Percentiles rank a stretch among this genome's conserved stretches.
phyloP scores from a whole-genome alignment of 192 early-diverging fungal species.

The Coemansia sp. region DNA sequence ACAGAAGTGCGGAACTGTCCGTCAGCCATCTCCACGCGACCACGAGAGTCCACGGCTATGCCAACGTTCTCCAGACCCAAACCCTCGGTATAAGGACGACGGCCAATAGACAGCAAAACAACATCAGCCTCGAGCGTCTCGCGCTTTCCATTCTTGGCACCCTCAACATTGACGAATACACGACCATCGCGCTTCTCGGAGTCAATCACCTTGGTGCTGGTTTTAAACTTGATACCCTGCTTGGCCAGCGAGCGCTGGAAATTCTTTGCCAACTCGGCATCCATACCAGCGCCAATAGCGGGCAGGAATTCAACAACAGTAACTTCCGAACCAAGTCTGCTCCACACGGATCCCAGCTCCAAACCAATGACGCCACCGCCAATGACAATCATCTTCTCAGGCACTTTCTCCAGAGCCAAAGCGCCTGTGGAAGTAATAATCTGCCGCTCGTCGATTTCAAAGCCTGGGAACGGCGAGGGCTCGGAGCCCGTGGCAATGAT shows the following conservation, averaged over 20 bases:
- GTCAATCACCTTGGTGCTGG: constrained; percentile 91
- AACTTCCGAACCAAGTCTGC: constrained; percentile 89
- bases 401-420: constrained; percentile 87
- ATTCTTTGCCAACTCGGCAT: constrained; percentile 85
- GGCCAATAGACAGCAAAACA: constrained; percentile 90
- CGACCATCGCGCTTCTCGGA: constrained; percentile 83
- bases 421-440: constrained; percentile 99
- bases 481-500: constrained; percentile 99
- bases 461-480: constrained; percentile 87
- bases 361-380: constrained; percentile 99
- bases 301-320: constrained; percentile 94
- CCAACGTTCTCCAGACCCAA: constrained; percentile 92
- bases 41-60: constrained; percentile 80
- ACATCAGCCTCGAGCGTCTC: constrained; percentile 90
- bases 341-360: constrained; percentile 98
- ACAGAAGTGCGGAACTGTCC: constrained; percentile 77
- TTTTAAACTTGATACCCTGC: constrained; percentile 98
- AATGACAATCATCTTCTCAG: constrained; percentile 98
- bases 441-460: constrained; percentile 92
- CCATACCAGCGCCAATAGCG: constrained; percentile 96
- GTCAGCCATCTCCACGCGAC: constrained; percentile 82
- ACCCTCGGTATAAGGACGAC: constrained; percentile 90
- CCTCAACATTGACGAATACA: constrained; percentile 88
- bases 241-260: constrained; percentile 92
- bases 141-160: constrained; percentile 74